Conservation (phyloP, 495 filamentous ascomycete genomes). For the Penicillium samsonianum region DNA sequence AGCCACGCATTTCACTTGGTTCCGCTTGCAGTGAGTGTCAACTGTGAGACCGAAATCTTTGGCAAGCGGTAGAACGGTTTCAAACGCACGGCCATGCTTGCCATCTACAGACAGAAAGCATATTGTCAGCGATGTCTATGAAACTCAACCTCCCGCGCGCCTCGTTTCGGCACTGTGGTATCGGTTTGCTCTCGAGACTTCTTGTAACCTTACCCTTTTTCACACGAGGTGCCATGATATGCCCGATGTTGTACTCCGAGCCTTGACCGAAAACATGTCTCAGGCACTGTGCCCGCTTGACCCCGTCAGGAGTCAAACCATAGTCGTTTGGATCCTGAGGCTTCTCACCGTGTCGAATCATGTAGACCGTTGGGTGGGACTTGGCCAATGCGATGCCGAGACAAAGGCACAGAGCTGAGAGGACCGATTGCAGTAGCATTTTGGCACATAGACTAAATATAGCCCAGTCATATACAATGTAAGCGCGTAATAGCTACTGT, state of each 20-base stretch:
- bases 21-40: conserved; percentile 43
- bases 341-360: conserved; percentile 60
- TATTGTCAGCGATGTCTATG: conserved; percentile 4
- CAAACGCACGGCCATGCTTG: conserved; percentile 43
- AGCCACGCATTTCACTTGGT: conserved; percentile 28
- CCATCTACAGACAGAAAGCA: conserved; percentile 39
- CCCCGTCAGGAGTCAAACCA: conserved; percentile 44
- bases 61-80: conserved; percentile 52
- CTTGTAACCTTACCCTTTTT: conserved; percentile 24
- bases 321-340: conserved; percentile 37
- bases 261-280: conserved; percentile 42
- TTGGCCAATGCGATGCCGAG: conserved; percentile 7
- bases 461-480: conserved; percentile 3
- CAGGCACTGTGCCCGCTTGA: conserved; percentile 49
- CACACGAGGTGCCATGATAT: conserved; percentile 50
- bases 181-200: not conserved
- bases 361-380: conserved; percentile 39
- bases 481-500: not conserved
- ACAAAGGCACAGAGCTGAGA: conserved; percentile 7
- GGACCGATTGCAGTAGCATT: conserved; percentile 9
- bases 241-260: conserved; percentile 46
- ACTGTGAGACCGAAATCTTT: conserved; percentile 46
- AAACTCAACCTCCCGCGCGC: not conserved
- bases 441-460: not conserved
- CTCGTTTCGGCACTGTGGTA: not conserved